phyloP scores from a whole-genome alignment of 2,329 filamentous ascomycete species.

The Fusarium subtropicale region DNA sequence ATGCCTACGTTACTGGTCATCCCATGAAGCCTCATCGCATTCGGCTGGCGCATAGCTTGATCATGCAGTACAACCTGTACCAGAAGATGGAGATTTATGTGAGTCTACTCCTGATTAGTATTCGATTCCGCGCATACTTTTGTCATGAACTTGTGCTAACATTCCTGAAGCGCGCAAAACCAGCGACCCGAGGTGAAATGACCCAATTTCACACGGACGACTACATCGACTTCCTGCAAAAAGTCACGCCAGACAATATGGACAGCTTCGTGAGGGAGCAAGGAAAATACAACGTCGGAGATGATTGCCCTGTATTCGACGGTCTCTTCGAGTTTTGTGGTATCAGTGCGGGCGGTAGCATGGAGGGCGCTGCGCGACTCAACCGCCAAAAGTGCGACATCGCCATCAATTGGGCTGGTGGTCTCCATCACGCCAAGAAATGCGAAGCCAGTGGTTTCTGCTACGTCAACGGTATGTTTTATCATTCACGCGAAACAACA shows the following conservation, averaged over 20 bases:
- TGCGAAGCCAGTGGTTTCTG: conserved; percentile 96
- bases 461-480: conserved; percentile 86
- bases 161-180: conserved; percentile 76
- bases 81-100: conserved; percentile 97
- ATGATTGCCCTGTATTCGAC: conserved; percentile 97
- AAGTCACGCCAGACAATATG: conserved; percentile 99
- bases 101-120: conserved; percentile 55
- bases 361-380: conserved; percentile 91
- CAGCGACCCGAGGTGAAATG: conserved; percentile 89
- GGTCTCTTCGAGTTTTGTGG: conserved; percentile 97
- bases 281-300: conserved; percentile 91
- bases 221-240: conserved; percentile 94
- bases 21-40: conserved; percentile 99
- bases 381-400: conserved; percentile 95
- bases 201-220: conserved; percentile 94
- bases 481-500: neutral
- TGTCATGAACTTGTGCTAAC: conserved; percentile 48
- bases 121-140: neutral
- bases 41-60: conserved; percentile 92
- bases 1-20: conserved; percentile 95
- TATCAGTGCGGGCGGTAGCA: conserved; percentile 91
- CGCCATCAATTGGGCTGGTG: conserved; percentile 97
- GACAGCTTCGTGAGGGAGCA: conserved; percentile 92
- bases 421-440: conserved; percentile 97
- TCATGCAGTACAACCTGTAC: conserved; percentile 96